Conservation (phyloP, 805 yeast species). For the Schwanniomyces pseudopolymorphus region DNA sequence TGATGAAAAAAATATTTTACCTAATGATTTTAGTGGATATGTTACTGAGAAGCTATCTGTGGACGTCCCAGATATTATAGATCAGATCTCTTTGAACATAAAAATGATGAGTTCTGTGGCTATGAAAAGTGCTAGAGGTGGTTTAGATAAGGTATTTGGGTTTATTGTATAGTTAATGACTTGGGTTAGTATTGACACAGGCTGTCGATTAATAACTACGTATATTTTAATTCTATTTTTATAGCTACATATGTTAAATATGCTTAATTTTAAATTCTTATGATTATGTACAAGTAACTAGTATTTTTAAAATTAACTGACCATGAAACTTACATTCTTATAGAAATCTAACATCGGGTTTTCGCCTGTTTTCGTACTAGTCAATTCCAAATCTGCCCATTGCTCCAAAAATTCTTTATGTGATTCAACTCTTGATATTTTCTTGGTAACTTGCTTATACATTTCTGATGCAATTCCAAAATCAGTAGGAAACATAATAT, state of each 20-base stretch:
- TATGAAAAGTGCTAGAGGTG: slow-evolving; percentile 21
- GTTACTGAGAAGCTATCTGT: not conserved
- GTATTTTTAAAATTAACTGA: slow-evolving; percentile 25
- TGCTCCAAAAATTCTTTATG: slow-evolving; percentile 64
- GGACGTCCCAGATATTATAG: not conserved
- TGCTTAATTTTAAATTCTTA: not conserved
- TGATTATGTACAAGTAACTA: not conserved
- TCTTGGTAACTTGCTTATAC: slow-evolving; percentile 65
- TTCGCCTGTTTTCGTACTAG: slow-evolving; percentile 75
- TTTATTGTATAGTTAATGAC: slow-evolving; percentile 2
- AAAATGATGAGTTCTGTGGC: slow-evolving; percentile 13
- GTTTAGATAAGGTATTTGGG: slow-evolving; percentile 21
- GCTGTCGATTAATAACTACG: not conserved
- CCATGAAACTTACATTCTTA: slow-evolving; percentile 68
- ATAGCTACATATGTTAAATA: not conserved
- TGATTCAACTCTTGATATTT: slow-evolving; percentile 49
- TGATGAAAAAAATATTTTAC: not conserved
- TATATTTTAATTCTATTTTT: not conserved
- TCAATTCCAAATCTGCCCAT: slow-evolving; percentile 70
- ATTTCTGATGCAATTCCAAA: slow-evolving; percentile 60
- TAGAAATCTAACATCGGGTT: slow-evolving; percentile 82
- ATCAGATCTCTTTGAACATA: slow-evolving; percentile 2
- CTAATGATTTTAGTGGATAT: not conserved
- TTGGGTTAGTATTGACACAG: not conserved
- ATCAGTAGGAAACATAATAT: slow-evolving; percentile 84